Base-by-base conservation (phyloP, 2,329 filamentous ascomycete genomes). In the Sarocladium strictum region DNA sequence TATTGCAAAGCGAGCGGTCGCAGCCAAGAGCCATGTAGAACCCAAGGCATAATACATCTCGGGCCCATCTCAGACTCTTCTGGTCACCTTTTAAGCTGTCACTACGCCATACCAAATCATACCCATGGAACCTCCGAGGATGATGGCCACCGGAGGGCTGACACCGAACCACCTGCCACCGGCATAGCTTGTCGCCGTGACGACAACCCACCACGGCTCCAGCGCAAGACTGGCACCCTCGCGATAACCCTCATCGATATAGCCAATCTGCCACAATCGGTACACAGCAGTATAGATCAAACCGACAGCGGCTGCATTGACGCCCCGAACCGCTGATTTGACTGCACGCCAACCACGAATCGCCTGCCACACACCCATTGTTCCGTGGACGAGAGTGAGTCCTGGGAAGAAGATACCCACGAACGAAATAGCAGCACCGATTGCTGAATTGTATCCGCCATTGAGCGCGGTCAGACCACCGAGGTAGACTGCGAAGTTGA, bases 271-370 rank as follows among this genome's bases (percentile, higher is more conserved):
- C 77, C 78, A 83, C 15, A 84, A 65, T 14, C 79, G 69, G 58
- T 84, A 84, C 2, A 84, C 80, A 1, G 81, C 81, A 1, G 81
- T 84, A 56, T 80, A 84, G 1, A 84, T 77, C 47, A 84, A 59
- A 0, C 81, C 81, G 1, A 84, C 78, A 0, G 81, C 81, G 0
- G 72, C 72, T 1, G 81, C 79, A 62, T 84, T 84, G 21, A 83
- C 65, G 0, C 81, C 80, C 11, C 79, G 63, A 17, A 57, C 49
- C 4, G 38, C 35, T 12, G 37, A 72, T 53, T 69, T 72, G 4
- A 82, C 76, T 61, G 69, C 69, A 11, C 69, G 67, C 54, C 66
- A 65, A 17, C 65, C 68, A 2, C 79, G 65, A 21, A 83, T 58
- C 0, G 72, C 69, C 12, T 69, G 64, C 81, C 80, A 84, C 23